Percentiles rank a stretch among this genome's conserved stretches.
phyloP scores from a whole-genome alignment of 306 rosid genomes.

The Luffa acutangula region DNA sequence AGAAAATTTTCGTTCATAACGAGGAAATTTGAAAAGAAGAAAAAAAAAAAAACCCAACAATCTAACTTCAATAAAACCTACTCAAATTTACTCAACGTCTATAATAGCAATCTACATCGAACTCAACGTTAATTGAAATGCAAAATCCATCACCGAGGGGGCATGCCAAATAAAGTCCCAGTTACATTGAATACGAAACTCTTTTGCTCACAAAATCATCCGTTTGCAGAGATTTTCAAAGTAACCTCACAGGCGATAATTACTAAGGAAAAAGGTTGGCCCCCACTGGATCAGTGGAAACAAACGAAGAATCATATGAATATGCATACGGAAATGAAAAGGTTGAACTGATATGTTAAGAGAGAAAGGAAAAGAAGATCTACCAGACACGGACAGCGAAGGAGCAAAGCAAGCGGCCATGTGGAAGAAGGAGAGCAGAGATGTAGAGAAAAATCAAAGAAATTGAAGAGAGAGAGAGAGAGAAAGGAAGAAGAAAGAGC shows the following conservation, averaged over 20 bases:
- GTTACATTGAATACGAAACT: background rate
- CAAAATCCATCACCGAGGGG: background rate
- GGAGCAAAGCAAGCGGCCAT: constrained; percentile 64
- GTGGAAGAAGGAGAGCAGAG: background rate
- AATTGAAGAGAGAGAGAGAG: background rate
- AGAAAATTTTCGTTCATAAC: background rate
- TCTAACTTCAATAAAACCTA: background rate
- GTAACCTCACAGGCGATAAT: background rate
- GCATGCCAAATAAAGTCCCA: background rate
- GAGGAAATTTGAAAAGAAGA: background rate
- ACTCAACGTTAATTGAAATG: background rate
- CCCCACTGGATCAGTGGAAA: background rate
- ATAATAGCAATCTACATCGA: background rate
- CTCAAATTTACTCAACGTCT: background rate
- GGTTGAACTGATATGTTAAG: background rate
- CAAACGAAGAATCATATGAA: background rate
- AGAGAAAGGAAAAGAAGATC: background rate
- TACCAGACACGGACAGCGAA: constrained; percentile 24
- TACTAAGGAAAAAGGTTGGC: background rate
- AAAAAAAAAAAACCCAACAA: background rate
- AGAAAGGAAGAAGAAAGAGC: background rate
- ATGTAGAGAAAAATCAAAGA: background rate
- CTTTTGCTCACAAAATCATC: background rate
- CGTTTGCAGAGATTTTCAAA: background rate
- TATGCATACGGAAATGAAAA: background rate